Conservation (phyloP, 2,329 filamentous ascomycete species). For the Penicillium sp. region DNA sequence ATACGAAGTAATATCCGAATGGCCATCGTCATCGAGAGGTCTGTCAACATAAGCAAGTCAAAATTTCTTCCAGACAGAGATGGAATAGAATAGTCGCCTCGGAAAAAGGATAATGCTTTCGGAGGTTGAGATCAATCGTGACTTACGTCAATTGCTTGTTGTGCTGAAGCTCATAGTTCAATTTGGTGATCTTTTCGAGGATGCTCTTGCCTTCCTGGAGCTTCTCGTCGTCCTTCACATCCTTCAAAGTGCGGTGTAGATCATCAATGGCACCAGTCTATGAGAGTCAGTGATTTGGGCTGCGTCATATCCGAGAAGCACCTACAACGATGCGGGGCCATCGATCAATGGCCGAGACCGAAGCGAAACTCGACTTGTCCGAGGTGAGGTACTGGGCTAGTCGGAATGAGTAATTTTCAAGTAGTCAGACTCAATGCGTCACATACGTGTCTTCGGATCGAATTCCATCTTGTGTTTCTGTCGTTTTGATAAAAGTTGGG, state of each 20-base stretch:
- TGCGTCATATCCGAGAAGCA: constrained; percentile 4
- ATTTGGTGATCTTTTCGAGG: constrained; percentile 69
- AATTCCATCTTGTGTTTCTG: constrained; percentile 59
- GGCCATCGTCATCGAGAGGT: constrained; percentile 73
- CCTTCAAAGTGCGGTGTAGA: constrained; percentile 63
- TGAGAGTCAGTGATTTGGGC: constrained; percentile 3
- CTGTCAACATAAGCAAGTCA: constrained; percentile 40
- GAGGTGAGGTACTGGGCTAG: constrained; percentile 73
- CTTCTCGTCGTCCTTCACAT: constrained; percentile 57
- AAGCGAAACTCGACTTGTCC: constrained; percentile 84
- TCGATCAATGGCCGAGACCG: constrained; percentile 75
- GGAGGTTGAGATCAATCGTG: not conserved
- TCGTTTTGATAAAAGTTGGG: constrained; percentile 12
- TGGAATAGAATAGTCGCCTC: not conserved
- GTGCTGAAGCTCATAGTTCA: constrained; percentile 96
- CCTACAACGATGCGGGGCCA: constrained; percentile 91
- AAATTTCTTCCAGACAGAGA: not conserved
- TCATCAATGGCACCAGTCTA: constrained; percentile 93
- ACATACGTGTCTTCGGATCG: constrained; percentile 70
- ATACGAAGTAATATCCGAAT: constrained; percentile 72
- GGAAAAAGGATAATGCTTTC: too few relatives aligned
- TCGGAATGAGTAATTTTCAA: constrained; percentile 9
- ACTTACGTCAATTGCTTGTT: constrained; percentile 72
- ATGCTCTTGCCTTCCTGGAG: constrained; percentile 81
- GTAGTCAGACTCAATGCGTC: not conserved